phyloP scores from a whole-genome alignment of 257 asterid genomes.

The Solanum chilense region DNA sequence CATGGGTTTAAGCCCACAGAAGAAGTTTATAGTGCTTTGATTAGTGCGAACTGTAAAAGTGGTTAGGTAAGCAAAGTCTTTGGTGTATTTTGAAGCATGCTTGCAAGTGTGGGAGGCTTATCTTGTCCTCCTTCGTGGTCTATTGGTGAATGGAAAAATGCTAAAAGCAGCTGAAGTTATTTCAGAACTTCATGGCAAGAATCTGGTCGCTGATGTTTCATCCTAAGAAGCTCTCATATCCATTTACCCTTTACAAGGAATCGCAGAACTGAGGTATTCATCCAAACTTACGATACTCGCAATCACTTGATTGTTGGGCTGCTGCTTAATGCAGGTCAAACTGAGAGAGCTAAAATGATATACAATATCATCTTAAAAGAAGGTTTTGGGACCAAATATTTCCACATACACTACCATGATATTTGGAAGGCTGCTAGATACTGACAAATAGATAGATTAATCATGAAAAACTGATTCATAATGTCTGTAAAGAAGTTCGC shows the following conservation, averaged over 20 bases:
- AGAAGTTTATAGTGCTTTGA: background rate
- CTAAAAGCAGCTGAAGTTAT: background rate
- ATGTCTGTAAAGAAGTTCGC: background rate
- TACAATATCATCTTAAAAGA: background rate
- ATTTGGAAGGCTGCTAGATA: background rate
- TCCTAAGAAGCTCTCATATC: background rate
- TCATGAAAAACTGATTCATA: background rate
- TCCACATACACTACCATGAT: background rate
- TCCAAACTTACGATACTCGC: background rate
- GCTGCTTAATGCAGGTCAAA: background rate
- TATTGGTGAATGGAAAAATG: background rate
- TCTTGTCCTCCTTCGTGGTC: background rate
- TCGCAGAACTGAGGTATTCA: background rate
- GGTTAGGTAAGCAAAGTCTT: background rate
- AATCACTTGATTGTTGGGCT: background rate
- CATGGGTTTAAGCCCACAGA: conserved; percentile 4
- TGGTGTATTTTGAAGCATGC: background rate
- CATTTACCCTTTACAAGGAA: background rate
- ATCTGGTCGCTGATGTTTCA: background rate
- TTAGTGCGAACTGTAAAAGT: background rate
- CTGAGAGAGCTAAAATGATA: background rate
- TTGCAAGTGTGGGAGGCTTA: background rate
- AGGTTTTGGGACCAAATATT: background rate
- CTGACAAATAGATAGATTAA: background rate
- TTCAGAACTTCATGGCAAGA: background rate